Conservation (phyloP, 805 yeast genomes). For the Sugiyamaella smithiae region DNA sequence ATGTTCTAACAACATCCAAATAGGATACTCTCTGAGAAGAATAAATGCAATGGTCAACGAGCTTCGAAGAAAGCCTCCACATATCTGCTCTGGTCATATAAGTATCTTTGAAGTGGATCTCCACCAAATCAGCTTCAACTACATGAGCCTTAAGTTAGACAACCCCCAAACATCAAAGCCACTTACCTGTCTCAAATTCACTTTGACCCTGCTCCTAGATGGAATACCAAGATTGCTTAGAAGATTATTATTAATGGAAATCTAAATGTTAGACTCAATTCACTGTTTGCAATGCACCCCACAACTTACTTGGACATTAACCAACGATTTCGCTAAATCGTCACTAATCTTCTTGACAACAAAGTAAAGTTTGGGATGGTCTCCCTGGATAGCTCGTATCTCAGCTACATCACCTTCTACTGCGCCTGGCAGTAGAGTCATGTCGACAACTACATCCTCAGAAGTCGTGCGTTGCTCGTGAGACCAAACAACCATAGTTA, state of each 20-base stretch:
- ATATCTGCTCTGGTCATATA: slow-evolving; percentile 85
- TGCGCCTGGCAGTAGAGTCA: slow-evolving; percentile 51
- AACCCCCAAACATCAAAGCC: background rate
- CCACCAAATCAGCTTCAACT: slow-evolving; percentile 79
- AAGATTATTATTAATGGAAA: slow-evolving; percentile 18
- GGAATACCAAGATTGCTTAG: slow-evolving; percentile 52
- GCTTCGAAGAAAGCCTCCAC: slow-evolving; percentile 73
- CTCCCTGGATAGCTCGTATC: slow-evolving; percentile 21
- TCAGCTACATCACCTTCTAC: slow-evolving; percentile 77
- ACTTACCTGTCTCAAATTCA: slow-evolving; percentile 39
- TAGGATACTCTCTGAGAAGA: slow-evolving; percentile 62
- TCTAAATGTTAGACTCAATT: slow-evolving; percentile 3
- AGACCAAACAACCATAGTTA: slow-evolving; percentile 38
- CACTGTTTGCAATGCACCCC: slow-evolving; percentile 4
- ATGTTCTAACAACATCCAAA: slow-evolving; percentile 60
- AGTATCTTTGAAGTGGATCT: slow-evolving; percentile 74
- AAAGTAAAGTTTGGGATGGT: slow-evolving; percentile 28
- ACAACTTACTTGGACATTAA: slow-evolving; percentile 28
- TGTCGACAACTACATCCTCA: slow-evolving; percentile 63
- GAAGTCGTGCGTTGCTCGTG: slow-evolving; percentile 64
- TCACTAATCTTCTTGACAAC: slow-evolving; percentile 23
- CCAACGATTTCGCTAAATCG: slow-evolving; percentile 16
- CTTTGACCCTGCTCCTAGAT: slow-evolving; percentile 61
- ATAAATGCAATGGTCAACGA: slow-evolving; percentile 65
- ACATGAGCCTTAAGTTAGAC: slow-evolving; percentile 1